phyloP scores from a whole-genome alignment of 2,329 filamentous ascomycete species.

The Neonectria magnoliae region DNA sequence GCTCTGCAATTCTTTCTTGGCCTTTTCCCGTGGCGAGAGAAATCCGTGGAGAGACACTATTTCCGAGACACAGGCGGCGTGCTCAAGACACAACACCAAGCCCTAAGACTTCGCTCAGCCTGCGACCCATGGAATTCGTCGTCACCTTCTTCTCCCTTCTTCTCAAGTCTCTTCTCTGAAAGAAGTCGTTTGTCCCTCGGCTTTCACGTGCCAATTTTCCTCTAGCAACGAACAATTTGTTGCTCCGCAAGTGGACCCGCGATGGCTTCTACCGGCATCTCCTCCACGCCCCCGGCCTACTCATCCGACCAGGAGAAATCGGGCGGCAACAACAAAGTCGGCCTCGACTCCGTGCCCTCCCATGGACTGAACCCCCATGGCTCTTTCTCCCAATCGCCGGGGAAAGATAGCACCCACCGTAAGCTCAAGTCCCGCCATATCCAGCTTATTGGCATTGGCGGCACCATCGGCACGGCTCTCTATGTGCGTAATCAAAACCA shows the following conservation, averaged over 20 bases:
- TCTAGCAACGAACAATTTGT: no score
- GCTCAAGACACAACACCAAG: background rate
- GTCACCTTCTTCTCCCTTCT: conserved; percentile 41
- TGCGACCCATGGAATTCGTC: conserved; percentile 40
- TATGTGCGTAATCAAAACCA: conserved; percentile 53
- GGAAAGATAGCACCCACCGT: conserved; percentile 54
- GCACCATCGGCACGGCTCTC: conserved; percentile 71
- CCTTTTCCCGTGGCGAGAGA: background rate
- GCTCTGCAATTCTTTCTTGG: conserved; percentile 2
- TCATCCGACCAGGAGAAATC: conserved; percentile 37
- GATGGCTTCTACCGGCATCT: conserved; percentile 39
- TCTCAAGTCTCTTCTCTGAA: conserved; percentile 40
- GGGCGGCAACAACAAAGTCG: conserved; percentile 14
- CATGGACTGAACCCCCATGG: background rate
- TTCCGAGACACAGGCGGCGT: background rate
- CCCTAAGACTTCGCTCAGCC: background rate
- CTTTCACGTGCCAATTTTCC: background rate
- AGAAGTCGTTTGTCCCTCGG: background rate
- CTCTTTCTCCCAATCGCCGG: background rate
- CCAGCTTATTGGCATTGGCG: conserved; percentile 70
- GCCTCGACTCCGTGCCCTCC: background rate
- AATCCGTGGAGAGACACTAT: conserved; percentile 6
- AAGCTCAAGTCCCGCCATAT: conserved; percentile 66
- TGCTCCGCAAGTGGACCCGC: background rate
- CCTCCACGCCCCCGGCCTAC: conserved; percentile 37